Evolutionary conservation across 148 eudicot species (phyloP).

Genomic region (Persicaria tinctoria): DNA sequence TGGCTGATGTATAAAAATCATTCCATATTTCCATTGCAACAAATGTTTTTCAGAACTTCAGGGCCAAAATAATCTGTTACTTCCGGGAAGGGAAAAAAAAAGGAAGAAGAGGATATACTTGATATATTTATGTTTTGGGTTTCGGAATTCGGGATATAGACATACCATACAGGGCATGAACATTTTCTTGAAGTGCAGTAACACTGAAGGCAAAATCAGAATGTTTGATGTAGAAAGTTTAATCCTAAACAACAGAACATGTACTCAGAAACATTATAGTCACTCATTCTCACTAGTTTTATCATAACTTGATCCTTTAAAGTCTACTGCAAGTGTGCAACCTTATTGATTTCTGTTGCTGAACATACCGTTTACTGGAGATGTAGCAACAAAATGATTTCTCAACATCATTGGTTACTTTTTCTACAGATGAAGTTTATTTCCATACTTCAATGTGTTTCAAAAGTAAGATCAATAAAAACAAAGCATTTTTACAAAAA

Average conservation of each 20-base stretch:
- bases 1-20: background rate
- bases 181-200: background rate
- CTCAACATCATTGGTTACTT: background rate
- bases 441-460: background rate
- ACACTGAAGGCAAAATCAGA: background rate
- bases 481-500: background rate
- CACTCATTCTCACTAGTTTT: background rate
- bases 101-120: background rate
- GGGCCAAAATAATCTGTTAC: background rate
- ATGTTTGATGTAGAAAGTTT: background rate
- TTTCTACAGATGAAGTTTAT: background rate
- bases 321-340: background rate
- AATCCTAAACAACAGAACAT: background rate
- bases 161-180: background rate
- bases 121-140: background rate
- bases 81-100: background rate
- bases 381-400: background rate
- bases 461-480: background rate
- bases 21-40: background rate
- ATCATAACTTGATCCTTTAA: background rate
- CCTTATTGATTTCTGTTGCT: background rate
- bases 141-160: background rate
- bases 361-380: background rate
- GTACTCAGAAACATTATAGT: background rate
- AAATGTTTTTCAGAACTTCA: background rate